Evolutionary conservation across 148 eudicot genomes (phyloP), one percentile per base, ranked within the genome.

Genomic region (Silene uniflora): DNA sequence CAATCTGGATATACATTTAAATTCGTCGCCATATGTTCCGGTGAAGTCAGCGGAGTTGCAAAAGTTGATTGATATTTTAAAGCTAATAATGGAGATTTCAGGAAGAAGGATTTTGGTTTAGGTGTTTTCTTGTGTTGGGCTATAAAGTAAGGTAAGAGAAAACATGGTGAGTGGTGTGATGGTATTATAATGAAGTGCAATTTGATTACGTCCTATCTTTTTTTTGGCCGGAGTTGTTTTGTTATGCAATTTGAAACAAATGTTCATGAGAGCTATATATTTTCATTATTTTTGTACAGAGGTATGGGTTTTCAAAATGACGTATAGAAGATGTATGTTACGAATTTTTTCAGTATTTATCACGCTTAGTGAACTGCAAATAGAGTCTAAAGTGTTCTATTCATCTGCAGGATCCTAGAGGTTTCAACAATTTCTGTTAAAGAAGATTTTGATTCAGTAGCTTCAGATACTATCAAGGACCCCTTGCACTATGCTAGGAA

Each of bases 361-460:
- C 56, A 52, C 56, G 2, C 17, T 52, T 7, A 13, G 56, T 52
- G 56, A 52, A 52, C 17, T 52, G 18, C 56, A 52, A 12, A 12
- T 52, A 52, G 56, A 13, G 56, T 52, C 56, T 52, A 52, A 52
- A 52, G 39, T 72, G 32, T 42, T 67, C 56, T 83, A 18, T 52
- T 77, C 25, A 62, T 42, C 21, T 90, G 89, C 96, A 94, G 98
- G 82, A 87, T 94, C 66, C 89, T 94, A 62, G 96, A 84, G 35
- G 76, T 88, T 80, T 74, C 91, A 55, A 67, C 82, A 52, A 64
- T 73, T 76, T 87, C 88, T 72, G 86, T 90, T 75, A 87, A 77
- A 82, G 91, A 90, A 75, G 91, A 90, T 70, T 94, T 94, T 78
- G 87, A 84, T 73, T 80, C 79, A 22, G 91, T 89, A 75, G 96